Conservation (phyloP, 2,329 filamentous ascomycete genomes). For the Fusarium staphyleae region DNA sequence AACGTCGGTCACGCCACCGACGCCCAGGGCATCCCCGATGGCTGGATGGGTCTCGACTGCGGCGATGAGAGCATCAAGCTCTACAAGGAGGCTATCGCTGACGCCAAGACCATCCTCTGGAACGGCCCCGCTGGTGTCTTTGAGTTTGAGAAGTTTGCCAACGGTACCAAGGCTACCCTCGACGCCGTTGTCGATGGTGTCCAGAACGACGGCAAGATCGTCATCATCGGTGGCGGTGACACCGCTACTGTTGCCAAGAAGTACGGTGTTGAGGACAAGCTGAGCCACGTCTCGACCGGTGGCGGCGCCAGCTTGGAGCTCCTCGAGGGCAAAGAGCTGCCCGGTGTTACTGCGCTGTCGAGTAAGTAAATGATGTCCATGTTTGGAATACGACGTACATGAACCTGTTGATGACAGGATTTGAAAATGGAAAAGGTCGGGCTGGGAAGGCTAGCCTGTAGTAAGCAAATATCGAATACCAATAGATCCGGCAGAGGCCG, state of each 20-base stretch:
- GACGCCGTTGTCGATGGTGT: slow-evolving; percentile 86
- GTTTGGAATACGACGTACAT: slow-evolving; percentile 32
- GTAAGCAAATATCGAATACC: slow-evolving; percentile 39
- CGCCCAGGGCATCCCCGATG: slow-evolving; percentile 88
- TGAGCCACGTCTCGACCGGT: slow-evolving; percentile 97
- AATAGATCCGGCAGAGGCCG: slow-evolving; percentile 25
- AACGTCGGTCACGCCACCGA: slow-evolving; percentile 83
- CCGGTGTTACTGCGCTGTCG: slow-evolving; percentile 91
- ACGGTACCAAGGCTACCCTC: slow-evolving; percentile 89
- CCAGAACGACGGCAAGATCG: slow-evolving; percentile 81
- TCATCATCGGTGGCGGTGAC: slow-evolving; percentile 98
- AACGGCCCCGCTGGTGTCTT: slow-evolving; percentile 98
- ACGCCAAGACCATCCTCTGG: slow-evolving; percentile 97
- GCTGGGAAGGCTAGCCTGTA: slow-evolving; percentile 48
- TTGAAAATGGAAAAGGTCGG: slow-evolving; percentile 44
- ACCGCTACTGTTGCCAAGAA: slow-evolving; percentile 98
- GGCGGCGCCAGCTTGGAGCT: slow-evolving; percentile 95
- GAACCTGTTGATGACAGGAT: slow-evolving; percentile 43
- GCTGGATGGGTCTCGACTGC: slow-evolving; percentile 98
- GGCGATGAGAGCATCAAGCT: slow-evolving; percentile 87
- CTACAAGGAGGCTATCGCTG: slow-evolving; percentile 85
- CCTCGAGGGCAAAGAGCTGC: slow-evolving; percentile 96
- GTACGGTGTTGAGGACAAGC: slow-evolving; percentile 94
- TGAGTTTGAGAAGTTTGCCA: slow-evolving; percentile 93
- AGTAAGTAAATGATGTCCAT: slow-evolving; percentile 62